phyloP scores from a whole-genome alignment of 1,139 yeast species.

The Saccharomyces hybrid region DNA sequence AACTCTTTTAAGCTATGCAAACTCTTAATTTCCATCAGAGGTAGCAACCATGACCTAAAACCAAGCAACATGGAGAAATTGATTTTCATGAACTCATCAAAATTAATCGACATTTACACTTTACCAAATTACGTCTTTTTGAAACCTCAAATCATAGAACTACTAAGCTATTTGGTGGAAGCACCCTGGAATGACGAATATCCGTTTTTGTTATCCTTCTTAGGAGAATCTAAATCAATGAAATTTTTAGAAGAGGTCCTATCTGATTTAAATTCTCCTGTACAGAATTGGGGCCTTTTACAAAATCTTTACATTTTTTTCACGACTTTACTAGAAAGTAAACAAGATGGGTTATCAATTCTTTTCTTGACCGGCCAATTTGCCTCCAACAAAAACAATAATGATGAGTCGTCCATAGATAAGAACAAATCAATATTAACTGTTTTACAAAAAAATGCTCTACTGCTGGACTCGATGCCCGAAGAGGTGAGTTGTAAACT shows the following conservation, averaged over 20 bases:
- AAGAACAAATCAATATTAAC: conserved; percentile 39
- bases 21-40: conserved; percentile 48
- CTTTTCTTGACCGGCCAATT: conserved; percentile 68
- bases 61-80: conserved; percentile 62
- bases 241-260: conserved; percentile 53
- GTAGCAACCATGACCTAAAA: conserved; percentile 35
- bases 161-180: conserved; percentile 55
- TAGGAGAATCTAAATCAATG: conserved; percentile 59
- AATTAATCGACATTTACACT: conserved; percentile 54
- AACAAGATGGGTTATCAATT: conserved; percentile 82
- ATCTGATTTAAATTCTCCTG: conserved; percentile 51
- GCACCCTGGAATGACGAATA: conserved; percentile 54
- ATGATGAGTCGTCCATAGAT: conserved; percentile 3
- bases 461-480: conserved; percentile 48
- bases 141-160: conserved; percentile 46
- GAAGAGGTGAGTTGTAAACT: conserved; percentile 47
- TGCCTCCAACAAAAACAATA: conserved; percentile 21
- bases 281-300: conserved; percentile 51
- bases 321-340: conserved; percentile 65
- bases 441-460: conserved; percentile 52
- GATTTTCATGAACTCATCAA: conserved; percentile 50
- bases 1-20: conserved; percentile 39
- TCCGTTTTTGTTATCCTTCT: conserved; percentile 75
- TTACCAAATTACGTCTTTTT: conserved; percentile 36
- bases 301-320: conserved; percentile 62